phyloP scores from a whole-genome alignment of 2,329 filamentous ascomycete genomes.

The Colletotrichum camelliae region DNA sequence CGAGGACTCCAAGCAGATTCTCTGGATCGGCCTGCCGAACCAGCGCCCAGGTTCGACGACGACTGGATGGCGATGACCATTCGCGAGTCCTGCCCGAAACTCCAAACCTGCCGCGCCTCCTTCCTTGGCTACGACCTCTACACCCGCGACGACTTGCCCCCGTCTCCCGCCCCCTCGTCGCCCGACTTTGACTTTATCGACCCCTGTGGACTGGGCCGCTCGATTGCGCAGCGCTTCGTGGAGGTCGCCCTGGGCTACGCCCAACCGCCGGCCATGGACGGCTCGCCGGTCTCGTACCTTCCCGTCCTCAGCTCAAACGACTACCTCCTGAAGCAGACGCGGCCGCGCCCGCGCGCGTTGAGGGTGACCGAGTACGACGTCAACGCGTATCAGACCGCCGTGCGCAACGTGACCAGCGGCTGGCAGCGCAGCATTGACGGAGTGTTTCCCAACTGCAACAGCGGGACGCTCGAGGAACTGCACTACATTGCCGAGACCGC shows the following conservation, averaged over 20 bases:
- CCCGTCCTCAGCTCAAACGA: slow-evolving; percentile 23
- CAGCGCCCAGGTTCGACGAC: slow-evolving; percentile 38
- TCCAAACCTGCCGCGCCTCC: slow-evolving; percentile 48
- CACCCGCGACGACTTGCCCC: slow-evolving; percentile 34
- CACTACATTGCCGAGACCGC: slow-evolving; percentile 50
- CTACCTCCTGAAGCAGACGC: slow-evolving; percentile 27
- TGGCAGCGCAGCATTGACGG: slow-evolving; percentile 50
- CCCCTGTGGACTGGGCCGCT: slow-evolving; percentile 44
- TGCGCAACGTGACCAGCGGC: slow-evolving; percentile 44
- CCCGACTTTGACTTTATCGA: slow-evolving; percentile 45
- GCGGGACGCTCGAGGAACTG: slow-evolving; percentile 47
- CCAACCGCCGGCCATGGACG: slow-evolving; percentile 41
- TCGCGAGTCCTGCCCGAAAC: slow-evolving; percentile 36
- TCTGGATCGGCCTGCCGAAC: slow-evolving; percentile 54
- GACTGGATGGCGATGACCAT: slow-evolving; percentile 49
- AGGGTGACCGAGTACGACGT: slow-evolving; percentile 39
- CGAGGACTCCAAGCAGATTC: slow-evolving; percentile 35
- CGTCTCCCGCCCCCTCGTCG: slow-evolving; percentile 13
- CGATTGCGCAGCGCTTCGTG: slow-evolving; percentile 51
- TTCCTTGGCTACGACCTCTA: slow-evolving; percentile 50
- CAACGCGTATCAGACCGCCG: slow-evolving; percentile 40
- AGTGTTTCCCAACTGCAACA: slow-evolving; percentile 48
- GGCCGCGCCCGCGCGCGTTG: slow-evolving; percentile 23
- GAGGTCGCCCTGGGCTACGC: slow-evolving; percentile 46
- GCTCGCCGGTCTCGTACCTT: slow-evolving; percentile 11